Conservation (phyloP, 2,329 filamentous ascomycete genomes). For the Cyphellophora europaea region DNA sequence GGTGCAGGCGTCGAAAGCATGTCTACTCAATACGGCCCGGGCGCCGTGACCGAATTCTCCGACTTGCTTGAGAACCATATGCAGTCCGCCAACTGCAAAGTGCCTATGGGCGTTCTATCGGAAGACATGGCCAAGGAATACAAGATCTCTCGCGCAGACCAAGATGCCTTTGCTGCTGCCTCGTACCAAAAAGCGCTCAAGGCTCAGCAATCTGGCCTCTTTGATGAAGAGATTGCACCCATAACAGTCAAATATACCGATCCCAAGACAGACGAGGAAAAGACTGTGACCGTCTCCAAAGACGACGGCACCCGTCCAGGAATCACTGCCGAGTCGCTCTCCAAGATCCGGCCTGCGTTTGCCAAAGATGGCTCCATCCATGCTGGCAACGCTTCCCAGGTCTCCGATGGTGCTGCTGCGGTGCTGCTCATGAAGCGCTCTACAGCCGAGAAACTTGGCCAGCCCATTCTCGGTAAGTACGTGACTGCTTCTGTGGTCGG, state of each 20-base stretch:
- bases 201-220: slow-evolving; percentile 82
- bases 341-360: slow-evolving; percentile 85
- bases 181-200: slow-evolving; percentile 84
- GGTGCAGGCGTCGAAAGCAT: slow-evolving; percentile 96
- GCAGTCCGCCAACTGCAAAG: slow-evolving; percentile 90
- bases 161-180: slow-evolving; percentile 88
- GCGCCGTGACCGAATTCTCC: slow-evolving; percentile 85
- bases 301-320: slow-evolving; percentile 83
- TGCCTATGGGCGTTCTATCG: slow-evolving; percentile 88
- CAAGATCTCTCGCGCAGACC: slow-evolving; percentile 58
- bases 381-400: slow-evolving; percentile 90
- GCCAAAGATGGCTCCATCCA: slow-evolving; percentile 88
- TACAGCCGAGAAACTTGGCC: slow-evolving; percentile 78
- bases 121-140: slow-evolving; percentile 91
- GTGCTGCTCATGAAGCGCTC: slow-evolving; percentile 93
- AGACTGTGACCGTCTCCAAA: slow-evolving; percentile 69
- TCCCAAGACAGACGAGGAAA: slow-evolving; percentile 79
- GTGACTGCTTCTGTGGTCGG: slow-evolving; percentile 78
- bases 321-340: slow-evolving; percentile 79
- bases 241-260: slow-evolving; percentile 81
- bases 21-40: slow-evolving; percentile 81
- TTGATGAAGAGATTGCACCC: slow-evolving; percentile 83
- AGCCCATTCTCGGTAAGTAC: slow-evolving; percentile 86
- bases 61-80: slow-evolving; percentile 73
- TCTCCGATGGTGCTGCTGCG: slow-evolving; percentile 90